These are phyloP conservation scores for Magnaporthiopsis poae DNA, from an alignment of 2,329 filamentous ascomycete genomes.

Conservation along the genomic window DNA sequence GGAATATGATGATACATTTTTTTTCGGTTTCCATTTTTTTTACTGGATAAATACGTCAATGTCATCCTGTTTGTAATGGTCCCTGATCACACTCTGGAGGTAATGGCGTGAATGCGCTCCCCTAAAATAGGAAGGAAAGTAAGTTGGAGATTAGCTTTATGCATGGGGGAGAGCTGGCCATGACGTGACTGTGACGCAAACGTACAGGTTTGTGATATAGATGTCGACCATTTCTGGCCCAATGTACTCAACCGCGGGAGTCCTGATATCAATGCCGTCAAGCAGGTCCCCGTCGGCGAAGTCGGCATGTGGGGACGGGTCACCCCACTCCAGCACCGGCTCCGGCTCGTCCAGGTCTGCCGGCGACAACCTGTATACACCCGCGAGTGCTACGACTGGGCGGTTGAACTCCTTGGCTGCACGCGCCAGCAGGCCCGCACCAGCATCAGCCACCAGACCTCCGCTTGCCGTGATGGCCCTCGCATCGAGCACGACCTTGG, in stretches of 20 bases:
- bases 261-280: slow-evolving; percentile 66
- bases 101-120: slow-evolving; percentile 24
- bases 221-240: slow-evolving; percentile 65
- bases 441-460: slow-evolving; percentile 71
- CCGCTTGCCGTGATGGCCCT: slow-evolving; percentile 83
- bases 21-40: neutral
- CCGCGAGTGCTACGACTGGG: slow-evolving; percentile 79
- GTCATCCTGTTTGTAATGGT: slow-evolving; percentile 21
- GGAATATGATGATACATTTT: neutral
- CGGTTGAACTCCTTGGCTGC: slow-evolving; percentile 74
- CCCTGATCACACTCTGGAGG: slow-evolving; percentile 19
- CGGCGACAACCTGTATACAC: slow-evolving; percentile 86
- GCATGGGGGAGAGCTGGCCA: too few relatives aligned
- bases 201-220: slow-evolving; percentile 77
- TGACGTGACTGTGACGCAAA: slow-evolving; percentile 13
- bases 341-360: slow-evolving; percentile 55
- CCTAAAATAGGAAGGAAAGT: slow-evolving; percentile 11
- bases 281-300: slow-evolving; percentile 75
- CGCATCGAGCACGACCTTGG: slow-evolving; percentile 86
- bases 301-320: slow-evolving; percentile 63
- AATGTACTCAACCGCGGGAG: slow-evolving; percentile 74
- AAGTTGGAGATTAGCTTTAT: neutral
- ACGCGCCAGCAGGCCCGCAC: slow-evolving; percentile 72
- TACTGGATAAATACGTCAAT: slow-evolving; percentile 12
- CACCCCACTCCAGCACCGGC: slow-evolving; percentile 75